Evolutionary conservation across 768 basidiomycete species (phyloP), one percentile per base, ranked within the genome.

Genomic region (Lactarius evosmus): DNA sequence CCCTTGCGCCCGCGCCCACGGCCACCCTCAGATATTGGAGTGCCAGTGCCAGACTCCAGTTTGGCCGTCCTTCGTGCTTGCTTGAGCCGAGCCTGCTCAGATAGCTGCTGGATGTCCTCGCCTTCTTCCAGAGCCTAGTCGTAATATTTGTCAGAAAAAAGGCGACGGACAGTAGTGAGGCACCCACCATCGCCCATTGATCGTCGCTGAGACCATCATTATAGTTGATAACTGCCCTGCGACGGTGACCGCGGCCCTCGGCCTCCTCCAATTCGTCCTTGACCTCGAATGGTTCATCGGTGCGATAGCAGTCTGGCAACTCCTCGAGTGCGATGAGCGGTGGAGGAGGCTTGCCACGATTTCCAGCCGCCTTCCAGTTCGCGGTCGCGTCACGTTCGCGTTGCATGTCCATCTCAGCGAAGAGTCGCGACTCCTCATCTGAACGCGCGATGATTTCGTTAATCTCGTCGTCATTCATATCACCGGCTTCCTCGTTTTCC

Each of bases 171-270:
- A 36, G 25, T 17, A 33, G 44, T 25, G 36, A 58, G 58, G 32
- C 9, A 78, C 82, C 63, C 72, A 88, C 88, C 82, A 90, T 82
- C 34, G 93, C 85, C 89, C 93, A 97, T 69, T 95, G 88, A 71
- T 97, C 96, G 69, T 98, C 96, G 58, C 86, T 89, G 61, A 98
- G 80, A 17, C 95, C 95, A 72, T 98, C 96, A 63, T 89, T 95
- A 72, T 98, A 98, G 72, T 85, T 88, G 66, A 98, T 93, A 50
- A 89, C 82, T 62, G 86, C 91, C 67, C 93, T 83, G 63, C 85
- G 83, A 69, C 95, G 83, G 73, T 91, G 88, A 38, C 95, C 95
- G 66, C 95, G 86, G 60, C 95, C 95, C 72, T 93, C 79, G 7
- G 86, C 74, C 53, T 83, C 78, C 61, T 81, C 78, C 25, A 84